Conservation (phyloP, 371 early-diverging fungal species). For the Nematocida minor region DNA sequence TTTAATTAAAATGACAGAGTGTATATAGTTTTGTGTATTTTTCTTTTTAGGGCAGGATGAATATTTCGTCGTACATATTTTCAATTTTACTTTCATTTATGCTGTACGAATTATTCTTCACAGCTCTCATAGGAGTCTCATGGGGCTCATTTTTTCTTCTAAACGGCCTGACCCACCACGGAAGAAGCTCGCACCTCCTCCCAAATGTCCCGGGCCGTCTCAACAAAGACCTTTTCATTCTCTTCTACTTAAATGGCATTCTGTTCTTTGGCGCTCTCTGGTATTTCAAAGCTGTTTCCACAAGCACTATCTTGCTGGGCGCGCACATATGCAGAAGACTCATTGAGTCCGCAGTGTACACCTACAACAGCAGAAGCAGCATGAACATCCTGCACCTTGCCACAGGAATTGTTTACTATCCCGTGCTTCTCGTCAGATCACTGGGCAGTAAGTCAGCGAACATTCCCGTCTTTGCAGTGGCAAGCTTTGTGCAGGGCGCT, state of each 20-base stretch:
- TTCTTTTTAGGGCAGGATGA: no score
- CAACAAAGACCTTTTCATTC: conserved; percentile 30
- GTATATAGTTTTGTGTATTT: no score
- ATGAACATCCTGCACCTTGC: conserved; percentile 11
- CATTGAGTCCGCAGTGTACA: conserved; percentile 29
- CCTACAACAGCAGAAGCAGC: neutral
- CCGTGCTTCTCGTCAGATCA: neutral
- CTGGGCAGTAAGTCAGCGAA: neutral
- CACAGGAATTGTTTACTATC: conserved; percentile 31
- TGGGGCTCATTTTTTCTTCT: conserved; percentile 8
- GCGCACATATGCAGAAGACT: conserved; percentile 15
- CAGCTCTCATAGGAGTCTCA: neutral
- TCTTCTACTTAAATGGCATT: conserved; percentile 37
- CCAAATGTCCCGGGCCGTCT: neutral
- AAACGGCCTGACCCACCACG: neutral
- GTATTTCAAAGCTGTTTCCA: neutral
- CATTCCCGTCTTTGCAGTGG: neutral
- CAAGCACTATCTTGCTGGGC: neutral
- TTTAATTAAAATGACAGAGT: no score
- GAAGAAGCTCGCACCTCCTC: neutral
- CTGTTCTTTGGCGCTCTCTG: neutral
- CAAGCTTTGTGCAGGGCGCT: neutral
- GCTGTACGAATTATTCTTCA: conserved; percentile 15
- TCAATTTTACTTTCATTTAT: conserved; percentile 17
- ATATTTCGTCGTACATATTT: conserved; percentile 8